Percentiles rank a stretch among this genome's conserved stretches.
phyloP scores from a whole-genome alignment of 1,139 yeast genomes.

The Suhomyces panamericanus region DNA sequence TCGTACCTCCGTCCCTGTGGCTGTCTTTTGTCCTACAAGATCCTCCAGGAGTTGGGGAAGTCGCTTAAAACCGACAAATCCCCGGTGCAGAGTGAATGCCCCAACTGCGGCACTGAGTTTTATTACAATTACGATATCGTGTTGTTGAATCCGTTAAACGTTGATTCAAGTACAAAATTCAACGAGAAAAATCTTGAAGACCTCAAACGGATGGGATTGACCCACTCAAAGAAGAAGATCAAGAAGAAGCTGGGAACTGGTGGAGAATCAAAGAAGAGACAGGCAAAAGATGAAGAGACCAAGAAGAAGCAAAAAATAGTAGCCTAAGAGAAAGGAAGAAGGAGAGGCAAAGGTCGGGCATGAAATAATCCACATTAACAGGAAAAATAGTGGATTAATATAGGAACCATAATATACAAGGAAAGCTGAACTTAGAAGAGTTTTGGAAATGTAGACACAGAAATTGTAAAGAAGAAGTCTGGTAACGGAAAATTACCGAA shows the following conservation, averaged over 20 bases:
- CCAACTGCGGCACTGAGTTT: constrained; percentile 32
- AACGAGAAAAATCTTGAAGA: constrained; percentile 34
- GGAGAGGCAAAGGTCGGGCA: too few relatives aligned
- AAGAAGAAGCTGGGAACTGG: constrained; percentile 4
- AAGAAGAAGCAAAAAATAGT: constrained; percentile 1
- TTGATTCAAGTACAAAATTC: constrained; percentile 28
- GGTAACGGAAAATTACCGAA: too few relatives aligned
- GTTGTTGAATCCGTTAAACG: constrained; percentile 25
- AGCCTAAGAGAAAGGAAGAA: not conserved
- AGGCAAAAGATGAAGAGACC: not conserved
- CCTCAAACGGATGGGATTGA: constrained; percentile 15
- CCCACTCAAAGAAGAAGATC: constrained; percentile 17
- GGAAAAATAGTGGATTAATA: too few relatives aligned
- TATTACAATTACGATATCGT: constrained; percentile 34
- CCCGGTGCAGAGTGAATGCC: constrained; percentile 26
- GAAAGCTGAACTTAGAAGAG: not conserved
- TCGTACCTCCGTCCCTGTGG: constrained; percentile 43
- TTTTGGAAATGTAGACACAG: too few relatives aligned
- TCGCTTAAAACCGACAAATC: constrained; percentile 4
- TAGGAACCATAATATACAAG: not conserved
- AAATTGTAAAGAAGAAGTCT: too few relatives aligned
- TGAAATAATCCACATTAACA: too few relatives aligned
- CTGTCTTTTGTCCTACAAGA: constrained; percentile 34
- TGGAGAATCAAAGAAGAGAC: not conserved
- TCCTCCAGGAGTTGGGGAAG: constrained; percentile 20